These are phyloP conservation scores for Cordyceps cicadae DNA, from an alignment of 2,329 filamentous ascomycete genomes.

Conservation along the genomic window DNA sequence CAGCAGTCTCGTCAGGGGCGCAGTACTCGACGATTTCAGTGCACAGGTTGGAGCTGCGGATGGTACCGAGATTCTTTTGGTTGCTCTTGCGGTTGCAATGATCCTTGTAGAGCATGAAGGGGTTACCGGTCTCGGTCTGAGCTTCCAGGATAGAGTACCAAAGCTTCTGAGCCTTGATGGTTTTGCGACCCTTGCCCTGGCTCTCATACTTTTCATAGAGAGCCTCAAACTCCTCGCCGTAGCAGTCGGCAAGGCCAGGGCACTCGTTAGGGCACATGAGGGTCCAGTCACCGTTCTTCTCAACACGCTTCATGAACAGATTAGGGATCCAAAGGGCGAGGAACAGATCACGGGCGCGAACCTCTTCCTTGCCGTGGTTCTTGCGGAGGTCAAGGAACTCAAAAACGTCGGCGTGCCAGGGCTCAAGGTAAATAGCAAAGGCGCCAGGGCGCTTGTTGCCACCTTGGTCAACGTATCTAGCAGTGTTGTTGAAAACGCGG, in stretches of 20 bases:
- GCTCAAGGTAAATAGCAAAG: slow-evolving; percentile 97
- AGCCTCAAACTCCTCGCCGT: slow-evolving; percentile 93
- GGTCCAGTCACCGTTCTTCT: slow-evolving; percentile 94
- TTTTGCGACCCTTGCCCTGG: slow-evolving; percentile 80
- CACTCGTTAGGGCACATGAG: slow-evolving; percentile 98
- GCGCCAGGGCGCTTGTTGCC: slow-evolving; percentile 98
- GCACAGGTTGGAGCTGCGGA: slow-evolving; percentile 97
- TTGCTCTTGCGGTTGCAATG: slow-evolving; percentile 98
- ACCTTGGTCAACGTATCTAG: slow-evolving; percentile 96
- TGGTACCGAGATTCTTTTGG: slow-evolving; percentile 98
- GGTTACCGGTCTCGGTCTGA: slow-evolving; percentile 97
- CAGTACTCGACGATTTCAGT: slow-evolving; percentile 98
- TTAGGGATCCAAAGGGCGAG: slow-evolving; percentile 97
- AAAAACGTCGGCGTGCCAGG: slow-evolving; percentile 97
- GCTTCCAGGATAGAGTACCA: slow-evolving; percentile 98
- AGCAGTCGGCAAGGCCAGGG: slow-evolving; percentile 88
- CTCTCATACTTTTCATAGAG: slow-evolving; percentile 90
- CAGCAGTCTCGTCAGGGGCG: slow-evolving; percentile 94
- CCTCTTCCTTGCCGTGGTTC: slow-evolving; percentile 98
- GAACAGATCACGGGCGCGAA: slow-evolving; percentile 94
- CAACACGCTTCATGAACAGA: slow-evolving; percentile 99
- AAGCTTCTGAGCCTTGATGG: slow-evolving; percentile 94
- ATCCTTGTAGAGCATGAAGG: slow-evolving; percentile 99
- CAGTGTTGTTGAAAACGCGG: slow-evolving; percentile 98
- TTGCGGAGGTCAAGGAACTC: slow-evolving; percentile 96